Evolutionary conservation across 345 rosid species (phyloP).

Genomic region (Mangifera indica): DNA sequence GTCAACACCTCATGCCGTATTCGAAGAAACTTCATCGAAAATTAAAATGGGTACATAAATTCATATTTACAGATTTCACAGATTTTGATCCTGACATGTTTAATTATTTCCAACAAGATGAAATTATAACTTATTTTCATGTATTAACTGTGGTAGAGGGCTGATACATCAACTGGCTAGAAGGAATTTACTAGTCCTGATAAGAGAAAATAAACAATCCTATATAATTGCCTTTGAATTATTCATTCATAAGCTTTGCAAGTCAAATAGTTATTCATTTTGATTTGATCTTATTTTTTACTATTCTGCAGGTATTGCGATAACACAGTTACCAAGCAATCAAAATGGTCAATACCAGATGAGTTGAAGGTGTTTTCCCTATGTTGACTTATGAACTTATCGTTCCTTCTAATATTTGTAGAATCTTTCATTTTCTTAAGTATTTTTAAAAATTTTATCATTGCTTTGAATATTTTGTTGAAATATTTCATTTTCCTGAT

Average conservation of each 20-base stretch:
- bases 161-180: conserved; percentile 94
- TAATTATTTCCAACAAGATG: no score
- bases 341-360: conserved; percentile 89
- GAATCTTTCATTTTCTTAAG: conserved; percentile 13
- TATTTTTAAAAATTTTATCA: neutral
- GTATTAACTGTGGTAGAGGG: conserved; percentile 57
- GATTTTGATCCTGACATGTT: no score
- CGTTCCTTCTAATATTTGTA: neutral
- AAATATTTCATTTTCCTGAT: conserved; percentile 18
- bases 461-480: neutral
- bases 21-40: no score
- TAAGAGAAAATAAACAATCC: conserved; percentile 70
- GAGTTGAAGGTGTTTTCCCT: conserved; percentile 71
- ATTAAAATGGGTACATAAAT: no score
- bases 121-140: conserved; percentile 12
- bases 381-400: neutral
- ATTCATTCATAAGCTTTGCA: neutral
- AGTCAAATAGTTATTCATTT: conserved; percentile 23
- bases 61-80: no score
- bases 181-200: conserved; percentile 89
- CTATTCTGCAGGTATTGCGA: conserved; percentile 64
- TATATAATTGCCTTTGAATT: conserved; percentile 14
- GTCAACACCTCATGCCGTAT: no score
- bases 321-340: conserved; percentile 81
- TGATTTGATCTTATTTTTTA: conserved; percentile 22